These are phyloP conservation scores for Diospyros lotus DNA, from an alignment of 148 eudicot genomes.

Conservation along the genomic window DNA sequence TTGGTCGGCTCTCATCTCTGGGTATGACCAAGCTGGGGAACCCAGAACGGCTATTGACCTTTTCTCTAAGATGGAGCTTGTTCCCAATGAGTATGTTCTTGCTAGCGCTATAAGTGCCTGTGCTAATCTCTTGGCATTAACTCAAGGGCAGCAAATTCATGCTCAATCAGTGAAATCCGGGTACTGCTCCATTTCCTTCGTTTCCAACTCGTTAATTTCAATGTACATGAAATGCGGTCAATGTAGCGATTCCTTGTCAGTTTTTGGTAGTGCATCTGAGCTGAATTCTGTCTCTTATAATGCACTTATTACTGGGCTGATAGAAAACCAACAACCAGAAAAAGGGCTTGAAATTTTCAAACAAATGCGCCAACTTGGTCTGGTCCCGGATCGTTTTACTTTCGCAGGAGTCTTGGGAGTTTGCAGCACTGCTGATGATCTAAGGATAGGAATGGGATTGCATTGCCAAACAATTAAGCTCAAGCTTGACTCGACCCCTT, in stretches of 20 bases:
- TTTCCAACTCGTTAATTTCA: constrained; percentile 43
- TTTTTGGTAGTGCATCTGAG: constrained; percentile 14
- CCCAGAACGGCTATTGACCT: constrained; percentile 28
- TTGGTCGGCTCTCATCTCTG: constrained; percentile 51
- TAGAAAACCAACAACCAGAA: constrained; percentile 34
- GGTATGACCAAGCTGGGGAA: constrained; percentile 39
- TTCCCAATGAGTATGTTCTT: constrained; percentile 44
- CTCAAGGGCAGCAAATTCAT: constrained; percentile 43
- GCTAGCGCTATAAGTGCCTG: constrained; percentile 55
- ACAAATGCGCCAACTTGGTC: constrained; percentile 32
- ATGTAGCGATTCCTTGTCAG: constrained; percentile 34
- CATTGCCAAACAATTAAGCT: constrained; percentile 40
- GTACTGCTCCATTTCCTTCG: constrained; percentile 27
- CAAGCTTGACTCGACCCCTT: constrained; percentile 32
- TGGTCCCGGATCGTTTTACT: constrained; percentile 43
- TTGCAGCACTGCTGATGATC: constrained; percentile 25
- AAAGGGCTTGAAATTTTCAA: constrained; percentile 35
- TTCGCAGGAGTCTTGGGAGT: constrained; percentile 33
- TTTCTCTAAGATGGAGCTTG: constrained; percentile 25
- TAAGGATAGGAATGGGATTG: constrained; percentile 30
- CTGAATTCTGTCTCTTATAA: constrained; percentile 43
- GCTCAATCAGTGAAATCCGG: constrained; percentile 33
- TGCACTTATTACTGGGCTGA: constrained; percentile 44
- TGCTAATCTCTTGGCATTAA: constrained; percentile 25
- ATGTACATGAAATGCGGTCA: constrained; percentile 49